Percentiles rank a stretch among this genome's conserved stretches.
phyloP scores from a whole-genome alignment of 441 rosid species.

The Pelargonium citronellum region DNA sequence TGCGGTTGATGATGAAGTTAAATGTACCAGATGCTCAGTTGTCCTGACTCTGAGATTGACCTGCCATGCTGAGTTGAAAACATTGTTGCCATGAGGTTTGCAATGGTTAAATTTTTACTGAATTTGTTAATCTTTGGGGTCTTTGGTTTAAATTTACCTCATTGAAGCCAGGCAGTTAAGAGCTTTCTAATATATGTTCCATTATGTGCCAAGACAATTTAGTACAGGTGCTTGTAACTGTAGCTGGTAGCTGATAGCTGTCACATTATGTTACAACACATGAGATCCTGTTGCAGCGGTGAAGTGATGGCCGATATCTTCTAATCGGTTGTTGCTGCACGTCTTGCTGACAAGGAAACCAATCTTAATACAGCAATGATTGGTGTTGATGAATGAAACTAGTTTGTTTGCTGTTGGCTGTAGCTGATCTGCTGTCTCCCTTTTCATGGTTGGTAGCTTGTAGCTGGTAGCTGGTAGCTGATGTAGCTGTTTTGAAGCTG shows the following conservation, averaged over 20 bases:
- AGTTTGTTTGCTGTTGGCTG: background rate
- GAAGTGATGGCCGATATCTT: background rate
- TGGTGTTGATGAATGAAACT: background rate
- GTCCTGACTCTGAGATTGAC: slow-evolving; percentile 1
- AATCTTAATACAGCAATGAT: background rate
- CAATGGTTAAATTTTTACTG: background rate
- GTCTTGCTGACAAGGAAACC: background rate
- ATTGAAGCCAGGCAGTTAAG: background rate
- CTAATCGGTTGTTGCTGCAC: slow-evolving; percentile 2
- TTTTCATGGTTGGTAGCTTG: too few species aligned
- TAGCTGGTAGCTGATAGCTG: background rate
- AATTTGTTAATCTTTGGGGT: background rate
- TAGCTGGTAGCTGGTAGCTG: background rate
- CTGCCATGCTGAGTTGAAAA: slow-evolving; percentile 3
- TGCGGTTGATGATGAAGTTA: slow-evolving; percentile 5
- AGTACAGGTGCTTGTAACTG: slow-evolving; percentile 7
- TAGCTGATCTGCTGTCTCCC: background rate
- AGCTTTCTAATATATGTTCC: background rate
- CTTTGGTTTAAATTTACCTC: background rate
- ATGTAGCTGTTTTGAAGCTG: background rate
- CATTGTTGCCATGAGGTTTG: slow-evolving; percentile 1
- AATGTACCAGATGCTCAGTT: background rate
- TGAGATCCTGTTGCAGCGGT: slow-evolving; percentile 10
- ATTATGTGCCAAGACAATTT: slow-evolving; percentile 6
- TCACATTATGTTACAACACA: background rate